These are phyloP conservation scores for Ormosia emarginata DNA, from an alignment of 306 rosid species.

Conservation along the genomic window DNA sequence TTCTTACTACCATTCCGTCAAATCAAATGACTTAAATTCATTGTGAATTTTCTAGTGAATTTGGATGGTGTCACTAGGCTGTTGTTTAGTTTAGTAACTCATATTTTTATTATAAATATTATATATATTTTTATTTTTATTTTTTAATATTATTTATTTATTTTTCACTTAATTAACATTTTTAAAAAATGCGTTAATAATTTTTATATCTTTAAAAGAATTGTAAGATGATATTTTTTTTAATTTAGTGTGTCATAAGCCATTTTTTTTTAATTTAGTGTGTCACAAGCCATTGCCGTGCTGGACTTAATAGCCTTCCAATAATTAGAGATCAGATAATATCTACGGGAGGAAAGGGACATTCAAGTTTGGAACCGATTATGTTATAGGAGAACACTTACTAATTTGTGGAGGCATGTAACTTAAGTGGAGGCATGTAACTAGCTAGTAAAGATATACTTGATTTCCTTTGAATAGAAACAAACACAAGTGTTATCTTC, in stretches of 20 bases:
- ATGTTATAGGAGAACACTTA: not conserved
- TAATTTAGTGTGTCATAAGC: too few species aligned
- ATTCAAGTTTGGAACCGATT: not conserved
- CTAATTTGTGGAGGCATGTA: not conserved
- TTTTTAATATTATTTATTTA: too few species aligned
- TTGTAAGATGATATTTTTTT: too few species aligned
- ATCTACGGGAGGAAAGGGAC: not conserved
- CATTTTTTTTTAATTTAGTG: too few species aligned
- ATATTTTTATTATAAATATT: too few species aligned
- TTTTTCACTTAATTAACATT: too few species aligned
- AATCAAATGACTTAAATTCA: too few species aligned
- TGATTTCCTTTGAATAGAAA: not conserved
- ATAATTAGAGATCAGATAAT: not conserved
- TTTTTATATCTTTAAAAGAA: too few species aligned
- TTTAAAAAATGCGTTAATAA: too few species aligned
- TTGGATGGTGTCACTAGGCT: not conserved
- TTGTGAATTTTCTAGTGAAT: not conserved
- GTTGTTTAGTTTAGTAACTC: not conserved
- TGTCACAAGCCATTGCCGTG: not conserved
- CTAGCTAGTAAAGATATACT: not conserved
- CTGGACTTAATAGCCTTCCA: not conserved
- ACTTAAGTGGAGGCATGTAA: too few species aligned
- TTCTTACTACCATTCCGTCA: too few species aligned
- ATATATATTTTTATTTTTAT: too few species aligned
- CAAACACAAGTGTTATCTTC: not conserved